Evolutionary conservation across 2,329 filamentous ascomycete species (phyloP), one percentile per base, ranked within the genome.

Genomic region (Colletotrichum echinochloae): DNA sequence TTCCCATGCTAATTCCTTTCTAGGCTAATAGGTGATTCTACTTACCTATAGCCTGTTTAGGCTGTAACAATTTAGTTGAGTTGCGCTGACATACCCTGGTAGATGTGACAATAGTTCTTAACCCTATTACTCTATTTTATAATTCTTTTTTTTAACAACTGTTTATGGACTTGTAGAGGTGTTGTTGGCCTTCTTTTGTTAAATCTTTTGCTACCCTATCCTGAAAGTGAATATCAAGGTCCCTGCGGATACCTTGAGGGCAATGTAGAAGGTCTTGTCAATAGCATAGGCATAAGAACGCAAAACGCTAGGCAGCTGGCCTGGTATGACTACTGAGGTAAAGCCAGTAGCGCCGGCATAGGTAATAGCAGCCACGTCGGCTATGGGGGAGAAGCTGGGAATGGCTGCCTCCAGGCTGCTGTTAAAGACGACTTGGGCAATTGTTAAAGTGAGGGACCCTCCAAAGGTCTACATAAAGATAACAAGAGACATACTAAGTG

Each of bases 381-480:
- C 61, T 6, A 23, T 55, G 20, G 61, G 51, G 0, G 61, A 35
- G 28, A 56, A 37, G 26, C 46, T 56, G 0, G 37, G 61, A n/a
- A 64, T 48, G 5, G 35, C 61, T 0, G 51, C 26, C 16, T 33
- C 28, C 39, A 64, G 35, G 37, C 26, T 12, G 49, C 28, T 44
- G 12, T 30, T 56, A 0, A 64, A 56, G 0, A 64, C 28, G 11
- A 46, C 18, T 30, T 55, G 35, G 23, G 51, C 51, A 56, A 55
- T 46, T 18, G 41, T 46, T 0, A 64, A 18, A 18, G 41, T 18
- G 49, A 64, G 37, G 18, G 61, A 44, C 61, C 35, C 49, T 16
- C 61, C 52, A n/a, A 64, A 41, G 1, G 35, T 56, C 37, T 64
- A 49, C 5, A 49, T 55, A 28, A 55, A 64, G 20, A 64, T 46